Base-by-base conservation (phyloP, 1,284 basidiomycete species). In the Cryptococcus floricola region DNA sequence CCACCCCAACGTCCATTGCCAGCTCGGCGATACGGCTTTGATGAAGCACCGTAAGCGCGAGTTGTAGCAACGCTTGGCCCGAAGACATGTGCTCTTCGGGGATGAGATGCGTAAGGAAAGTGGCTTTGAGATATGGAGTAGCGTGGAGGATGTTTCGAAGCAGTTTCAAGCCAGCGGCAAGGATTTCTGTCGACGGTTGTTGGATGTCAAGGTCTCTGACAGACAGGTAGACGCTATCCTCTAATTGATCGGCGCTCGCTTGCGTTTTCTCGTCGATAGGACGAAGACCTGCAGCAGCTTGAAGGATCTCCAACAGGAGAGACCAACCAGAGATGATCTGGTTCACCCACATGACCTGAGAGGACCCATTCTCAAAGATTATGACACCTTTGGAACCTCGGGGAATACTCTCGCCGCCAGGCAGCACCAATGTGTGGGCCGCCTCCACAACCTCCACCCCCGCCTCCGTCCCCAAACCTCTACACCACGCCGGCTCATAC, bases 271-370 rank as follows among this genome's bases (percentile, higher is more conserved):
- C 52, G n/a, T 66, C 62, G 12, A 56, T 49, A 1, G 58, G 37
- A 7, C 59, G 50, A n/a, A 69, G 48, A 5, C 68, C 67, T 0
- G 62, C 60, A 4, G 68, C 67, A 4, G 62, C 65, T 16, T 68
- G 60, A 12, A 74, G 56, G 13, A 72, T 66, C 37, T 73, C 68
- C 10, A 72, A 49, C 8, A 76, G 52, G 6, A 74, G 50, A 3
- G 53, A 42, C 71, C 71, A 73, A 0, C 60, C 68, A 5, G 65
- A 58, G 39, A 66, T 48, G 31, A 55, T 63, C 25, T 61, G 63
- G 7, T 59, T 54, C 56, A 61, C 70, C n/a, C 65, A 58, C 19
- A 67, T 63, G 16, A 65, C 60, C 25, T 39, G 54, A 13, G 52
- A 53, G 42, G 34, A 50, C 16, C 56, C 59, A 5, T 53, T 48